Base-by-base conservation (phyloP, 2,329 filamentous ascomycete species). In the Ophiostoma piceae region DNA sequence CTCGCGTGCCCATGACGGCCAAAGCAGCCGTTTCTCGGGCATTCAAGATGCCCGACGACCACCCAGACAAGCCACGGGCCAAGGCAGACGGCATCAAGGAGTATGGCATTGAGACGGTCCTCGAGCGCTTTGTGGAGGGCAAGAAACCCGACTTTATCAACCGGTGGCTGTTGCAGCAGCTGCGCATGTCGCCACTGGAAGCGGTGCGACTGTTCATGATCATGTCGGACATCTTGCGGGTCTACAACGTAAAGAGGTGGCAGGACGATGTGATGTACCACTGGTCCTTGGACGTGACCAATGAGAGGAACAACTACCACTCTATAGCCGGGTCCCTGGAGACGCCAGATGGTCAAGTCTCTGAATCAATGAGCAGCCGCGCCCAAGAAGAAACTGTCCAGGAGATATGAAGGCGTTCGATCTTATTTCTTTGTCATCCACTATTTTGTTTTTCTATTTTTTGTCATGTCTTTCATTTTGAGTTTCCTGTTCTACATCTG, bases 161-260 rank as follows among this genome's bases (percentile, higher is more conserved):
- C 72, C 79, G 82, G 57, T 87, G 85, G 84, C 76, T 87, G 2
- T 78, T 86, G 14, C 82, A 86, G 66, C 80, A 82, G 60, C 78
- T 87, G 57, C 80, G 83, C 47, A 77, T 78, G 16, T 84, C 82
- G 2, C 78, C 82, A 0, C 74, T 85, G 69, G 80, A 84, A 71
- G 82, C 78, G 1, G 76, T 81, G 69, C 74, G 82, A 2, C 77
- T 86, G 8, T 80, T 82, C 71, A 74, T 77, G 11, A 76, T 78
- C 6, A 81, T 80, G 67, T 74, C 76, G 14, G 69, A 72, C 5
- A 71, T 57, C 6, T 73, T 80, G 19, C 74, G 74, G 22, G 77
- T 82, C 19, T 73, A 76, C 9, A 78, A 80, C 69, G 60, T 76
- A 8, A 73, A 75, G 22, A 74, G 74, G n/a, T 83, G 81, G 81